Conservation (phyloP, 2,329 filamentous ascomycete genomes). For the Aspergillus spinulosporus region DNA sequence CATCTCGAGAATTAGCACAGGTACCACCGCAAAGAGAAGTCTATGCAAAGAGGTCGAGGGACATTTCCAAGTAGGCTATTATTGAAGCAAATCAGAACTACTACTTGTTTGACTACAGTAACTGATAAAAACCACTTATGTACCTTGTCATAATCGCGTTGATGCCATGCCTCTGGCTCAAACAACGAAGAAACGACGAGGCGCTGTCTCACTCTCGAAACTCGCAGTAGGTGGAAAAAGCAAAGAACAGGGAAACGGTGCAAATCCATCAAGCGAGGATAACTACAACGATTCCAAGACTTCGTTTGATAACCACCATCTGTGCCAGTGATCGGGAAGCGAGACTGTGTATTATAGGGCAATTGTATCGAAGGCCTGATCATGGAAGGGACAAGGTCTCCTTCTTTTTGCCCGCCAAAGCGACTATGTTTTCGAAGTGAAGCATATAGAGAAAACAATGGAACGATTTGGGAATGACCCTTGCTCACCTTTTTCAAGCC, state of each 20-base stretch:
- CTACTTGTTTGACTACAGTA: not conserved
- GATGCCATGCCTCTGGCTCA: slow-evolving; percentile 29
- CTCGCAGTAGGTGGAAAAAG: slow-evolving; percentile 15
- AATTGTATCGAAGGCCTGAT: slow-evolving; percentile 60
- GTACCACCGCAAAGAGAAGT: not conserved
- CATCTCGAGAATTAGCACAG: slow-evolving; percentile 19
- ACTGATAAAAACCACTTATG: slow-evolving; percentile 27
- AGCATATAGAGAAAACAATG: not conserved
- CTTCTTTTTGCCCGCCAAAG: slow-evolving; percentile 55
- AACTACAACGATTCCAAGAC: slow-evolving; percentile 23
- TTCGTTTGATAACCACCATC: not conserved
- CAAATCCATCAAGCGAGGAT: slow-evolving; percentile 44
- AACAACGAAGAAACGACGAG: slow-evolving; percentile 28
- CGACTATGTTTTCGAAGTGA: not conserved
- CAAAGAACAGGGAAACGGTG: slow-evolving; percentile 1
- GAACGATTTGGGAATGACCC: slow-evolving; percentile 11
- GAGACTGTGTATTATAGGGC: slow-evolving; percentile 50
- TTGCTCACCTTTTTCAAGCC: slow-evolving; percentile 41
- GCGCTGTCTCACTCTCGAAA: slow-evolving; percentile 19
- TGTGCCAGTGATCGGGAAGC: slow-evolving; percentile 5
- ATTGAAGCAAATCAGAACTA: not conserved
- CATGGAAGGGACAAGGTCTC: slow-evolving; percentile 51
- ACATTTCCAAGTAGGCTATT: not conserved
- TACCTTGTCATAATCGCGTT: slow-evolving; percentile 40
- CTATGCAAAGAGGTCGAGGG: not conserved